Conservation (phyloP, 805 yeast species). For the Starmerella vaccinii region DNA sequence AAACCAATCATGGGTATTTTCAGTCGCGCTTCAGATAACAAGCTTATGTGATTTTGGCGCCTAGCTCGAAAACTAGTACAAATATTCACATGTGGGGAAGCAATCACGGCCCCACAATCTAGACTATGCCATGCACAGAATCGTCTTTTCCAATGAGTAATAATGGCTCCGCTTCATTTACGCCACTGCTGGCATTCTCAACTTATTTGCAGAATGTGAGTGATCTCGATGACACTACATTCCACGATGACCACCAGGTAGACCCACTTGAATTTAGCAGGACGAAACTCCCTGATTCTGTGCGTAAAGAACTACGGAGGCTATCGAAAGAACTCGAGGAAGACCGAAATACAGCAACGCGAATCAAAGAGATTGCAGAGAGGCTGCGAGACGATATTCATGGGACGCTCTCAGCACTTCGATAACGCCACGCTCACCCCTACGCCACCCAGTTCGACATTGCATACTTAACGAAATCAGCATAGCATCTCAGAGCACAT, state of each 20-base stretch:
- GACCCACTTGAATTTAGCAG: no score
- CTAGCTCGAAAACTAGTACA: no score
- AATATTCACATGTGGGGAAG: no score
- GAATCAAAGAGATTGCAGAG: not conserved
- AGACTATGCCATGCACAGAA: not conserved
- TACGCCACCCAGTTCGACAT: no score
- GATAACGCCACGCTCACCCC: not conserved
- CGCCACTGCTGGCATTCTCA: conserved; percentile 1
- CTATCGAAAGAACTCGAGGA: not conserved
- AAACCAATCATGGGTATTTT: not conserved
- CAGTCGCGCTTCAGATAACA: not conserved
- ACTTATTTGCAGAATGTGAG: conserved; percentile 2
- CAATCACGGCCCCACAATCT: no score
- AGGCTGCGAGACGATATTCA: not conserved
- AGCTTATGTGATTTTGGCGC: no score
- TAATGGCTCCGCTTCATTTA: not conserved
- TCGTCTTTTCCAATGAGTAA: not conserved
- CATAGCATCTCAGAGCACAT: no score
- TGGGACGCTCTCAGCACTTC: not conserved
- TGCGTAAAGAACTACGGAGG: not conserved
- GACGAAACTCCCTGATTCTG: not conserved
- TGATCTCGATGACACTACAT: not conserved
- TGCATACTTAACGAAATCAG: no score
- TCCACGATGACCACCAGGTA: not conserved
- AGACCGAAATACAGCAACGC: not conserved